phyloP scores from a whole-genome alignment of 768 basidiomycete species.

The Dentipellis sp. region DNA sequence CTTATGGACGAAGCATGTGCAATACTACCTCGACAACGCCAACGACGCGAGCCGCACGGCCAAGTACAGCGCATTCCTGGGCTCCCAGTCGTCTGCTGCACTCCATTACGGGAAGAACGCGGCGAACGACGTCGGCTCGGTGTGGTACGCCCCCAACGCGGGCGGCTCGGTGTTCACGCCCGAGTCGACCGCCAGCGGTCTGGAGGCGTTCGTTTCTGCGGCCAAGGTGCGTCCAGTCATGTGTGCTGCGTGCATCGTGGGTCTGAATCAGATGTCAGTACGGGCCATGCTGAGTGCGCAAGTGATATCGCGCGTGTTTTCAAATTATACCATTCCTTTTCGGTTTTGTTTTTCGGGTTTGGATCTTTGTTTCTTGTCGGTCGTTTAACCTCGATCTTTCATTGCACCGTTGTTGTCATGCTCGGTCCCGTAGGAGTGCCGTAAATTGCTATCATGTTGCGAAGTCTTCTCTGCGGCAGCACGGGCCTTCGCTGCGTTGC shows the following conservation, averaged over 20 bases:
- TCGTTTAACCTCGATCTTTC: background rate
- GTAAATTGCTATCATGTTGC: background rate
- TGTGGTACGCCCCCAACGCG: slow-evolving; percentile 22
- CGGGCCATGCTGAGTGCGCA: background rate
- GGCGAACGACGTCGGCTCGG: slow-evolving; percentile 29
- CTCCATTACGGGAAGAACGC: slow-evolving; percentile 34
- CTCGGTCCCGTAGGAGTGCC: background rate
- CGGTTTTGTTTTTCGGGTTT: background rate
- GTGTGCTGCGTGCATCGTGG: background rate
- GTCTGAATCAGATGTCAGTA: background rate
- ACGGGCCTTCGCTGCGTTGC: background rate
- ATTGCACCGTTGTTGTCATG: background rate
- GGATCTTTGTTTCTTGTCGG: background rate
- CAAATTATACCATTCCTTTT: background rate
- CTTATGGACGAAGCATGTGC: slow-evolving; percentile 43
- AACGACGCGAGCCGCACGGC: slow-evolving; percentile 30
- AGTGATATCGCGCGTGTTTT: background rate
- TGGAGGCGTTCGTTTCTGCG: slow-evolving; percentile 8
- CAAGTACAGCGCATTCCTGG: slow-evolving; percentile 29
- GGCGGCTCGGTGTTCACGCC: slow-evolving; percentile 22
- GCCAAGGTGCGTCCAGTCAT: slow-evolving; percentile 7
- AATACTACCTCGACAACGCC: slow-evolving; percentile 39
- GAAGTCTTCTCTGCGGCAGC: background rate
- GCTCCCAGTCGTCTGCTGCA: slow-evolving; percentile 33
- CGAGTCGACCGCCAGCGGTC: slow-evolving; percentile 12